A percentile compares a stretch with the other conserved stretches of the same genome.
These are phyloP conservation scores for Radiomyces spectabilis DNA, from an alignment of 192 early-diverging fungal genomes.

Conservation along the genomic window DNA sequence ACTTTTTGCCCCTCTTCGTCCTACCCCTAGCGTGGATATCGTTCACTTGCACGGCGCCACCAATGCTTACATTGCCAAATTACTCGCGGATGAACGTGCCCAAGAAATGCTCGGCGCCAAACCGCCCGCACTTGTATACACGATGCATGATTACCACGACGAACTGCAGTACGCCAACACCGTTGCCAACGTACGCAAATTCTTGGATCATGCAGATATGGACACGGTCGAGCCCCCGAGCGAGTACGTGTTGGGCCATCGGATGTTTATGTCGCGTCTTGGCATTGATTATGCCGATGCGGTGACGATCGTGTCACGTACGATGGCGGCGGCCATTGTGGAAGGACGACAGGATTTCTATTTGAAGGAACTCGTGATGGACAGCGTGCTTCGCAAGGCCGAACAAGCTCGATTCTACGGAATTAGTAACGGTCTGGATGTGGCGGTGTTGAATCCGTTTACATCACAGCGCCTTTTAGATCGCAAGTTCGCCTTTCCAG, in stretches of 20 bases:
- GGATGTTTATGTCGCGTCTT: constrained; percentile 41
- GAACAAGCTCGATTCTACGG: constrained; percentile 40
- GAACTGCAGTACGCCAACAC: constrained; percentile 45
- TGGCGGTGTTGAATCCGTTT: constrained; percentile 39
- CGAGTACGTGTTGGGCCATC: constrained; percentile 38
- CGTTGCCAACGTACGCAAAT: constrained; percentile 37
- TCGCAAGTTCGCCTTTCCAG: constrained; percentile 33
- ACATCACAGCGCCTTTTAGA: constrained; percentile 26
- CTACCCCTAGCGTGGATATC: constrained; percentile 33
- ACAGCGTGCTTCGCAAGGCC: constrained; percentile 38
- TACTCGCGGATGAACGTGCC: constrained; percentile 25
- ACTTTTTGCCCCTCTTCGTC: constrained; percentile 30
- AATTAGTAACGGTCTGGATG: constrained; percentile 46
- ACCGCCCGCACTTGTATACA: constrained; percentile 48
- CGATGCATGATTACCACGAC: constrained; percentile 49
- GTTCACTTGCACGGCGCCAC: constrained; percentile 49
- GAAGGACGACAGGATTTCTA: constrained; percentile 43
- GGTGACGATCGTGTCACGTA: constrained; percentile 37
- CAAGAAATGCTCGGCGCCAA: constrained; percentile 25
- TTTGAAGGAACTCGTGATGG: constrained; percentile 47
- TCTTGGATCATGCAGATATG: constrained; percentile 31
- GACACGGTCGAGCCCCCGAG: constrained; percentile 23
- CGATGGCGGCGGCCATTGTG: constrained; percentile 46
- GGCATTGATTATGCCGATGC: constrained; percentile 42
- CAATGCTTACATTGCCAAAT: constrained; percentile 43